Percentiles rank a stretch among this genome's conserved stretches.
Evolutionary conservation across 306 rosid genomes (phyloP).

Genomic region (Begonia peltatifolia): DNA sequence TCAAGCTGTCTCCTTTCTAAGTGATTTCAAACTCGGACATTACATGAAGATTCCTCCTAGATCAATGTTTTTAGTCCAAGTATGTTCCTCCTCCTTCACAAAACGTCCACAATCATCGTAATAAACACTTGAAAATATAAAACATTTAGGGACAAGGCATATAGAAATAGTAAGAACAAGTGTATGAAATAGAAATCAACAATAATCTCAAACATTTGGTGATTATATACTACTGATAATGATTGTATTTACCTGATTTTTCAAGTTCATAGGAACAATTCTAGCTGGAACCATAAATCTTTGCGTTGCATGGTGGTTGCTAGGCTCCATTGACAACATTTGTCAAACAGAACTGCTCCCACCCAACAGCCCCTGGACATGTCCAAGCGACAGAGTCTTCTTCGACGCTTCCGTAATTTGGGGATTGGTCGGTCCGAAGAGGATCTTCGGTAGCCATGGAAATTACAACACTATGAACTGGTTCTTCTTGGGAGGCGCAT

Average conservation of each 20-base stretch:
- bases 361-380: conserved; percentile 62
- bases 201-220: too few species aligned
- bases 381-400: conserved; percentile 61
- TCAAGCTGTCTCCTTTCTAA: conserved; percentile 77
- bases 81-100: conserved; percentile 6
- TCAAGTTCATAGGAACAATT: conserved; percentile 59
- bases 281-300: conserved; percentile 76
- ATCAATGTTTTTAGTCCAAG: conserved; percentile 86
- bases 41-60: conserved; percentile 89
- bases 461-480: conserved; percentile 58
- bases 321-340: conserved; percentile 36
- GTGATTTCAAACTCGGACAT: conserved; percentile 82
- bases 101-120: too few species aligned
- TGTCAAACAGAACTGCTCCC: conserved; percentile 50
- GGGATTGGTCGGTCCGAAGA: conserved; percentile 68
- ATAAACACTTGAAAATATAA: too few species aligned
- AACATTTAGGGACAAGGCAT: too few species aligned
- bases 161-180: too few species aligned
- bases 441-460: conserved; percentile 56
- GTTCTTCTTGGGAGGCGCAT: conserved; percentile 74
- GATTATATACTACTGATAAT: too few species aligned
- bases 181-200: too few species aligned
- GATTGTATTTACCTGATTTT: too few species aligned
- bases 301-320: conserved; percentile 69
- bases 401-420: conserved; percentile 82